These are phyloP conservation scores for Cladosporium sp. DNA, from an alignment of 2,329 filamentous ascomycete species.

Conservation along the genomic window DNA sequence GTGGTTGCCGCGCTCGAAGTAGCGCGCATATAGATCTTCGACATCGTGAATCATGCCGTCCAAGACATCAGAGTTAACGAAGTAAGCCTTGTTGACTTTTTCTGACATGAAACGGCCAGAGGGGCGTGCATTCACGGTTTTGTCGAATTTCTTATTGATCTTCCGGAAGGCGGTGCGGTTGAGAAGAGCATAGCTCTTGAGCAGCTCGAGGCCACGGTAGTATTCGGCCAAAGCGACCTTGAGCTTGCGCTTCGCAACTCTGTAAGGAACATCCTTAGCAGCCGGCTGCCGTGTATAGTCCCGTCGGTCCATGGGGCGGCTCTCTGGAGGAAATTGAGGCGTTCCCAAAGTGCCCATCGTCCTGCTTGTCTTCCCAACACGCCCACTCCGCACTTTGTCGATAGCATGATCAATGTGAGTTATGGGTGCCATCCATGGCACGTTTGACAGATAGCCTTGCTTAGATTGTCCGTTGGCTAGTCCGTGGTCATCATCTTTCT, in stretches of 20 bases:
- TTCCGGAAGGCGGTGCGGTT: conserved; percentile 94
- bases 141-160: conserved; percentile 98
- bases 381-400: conserved; percentile 34
- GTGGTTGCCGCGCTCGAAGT: conserved; percentile 89
- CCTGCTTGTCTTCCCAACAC: conserved; percentile 51
- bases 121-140: conserved; percentile 72
- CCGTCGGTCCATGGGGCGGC: conserved; percentile 25
- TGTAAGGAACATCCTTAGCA: conserved; percentile 63
- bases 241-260: conserved; percentile 81
- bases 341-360: conserved; percentile 36
- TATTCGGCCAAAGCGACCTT: conserved; percentile 89
- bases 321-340: conserved; percentile 25
- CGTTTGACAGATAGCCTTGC: background rate
- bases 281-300: conserved; percentile 39
- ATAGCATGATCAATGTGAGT: conserved; percentile 28
- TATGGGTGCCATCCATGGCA: conserved; percentile 34
- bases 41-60: conserved; percentile 73
- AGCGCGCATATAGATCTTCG: conserved; percentile 88
- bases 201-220: conserved; percentile 81
- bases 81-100: conserved; percentile 84
- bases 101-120: conserved; percentile 79
- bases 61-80: conserved; percentile 80
- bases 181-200: conserved; percentile 84
- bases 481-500: background rate
- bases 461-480: background rate